Percentiles rank a stretch among this genome's conserved stretches.
Conservation (phyloP, 2,329 filamentous ascomycete species). For the Curvularia sp. region DNA sequence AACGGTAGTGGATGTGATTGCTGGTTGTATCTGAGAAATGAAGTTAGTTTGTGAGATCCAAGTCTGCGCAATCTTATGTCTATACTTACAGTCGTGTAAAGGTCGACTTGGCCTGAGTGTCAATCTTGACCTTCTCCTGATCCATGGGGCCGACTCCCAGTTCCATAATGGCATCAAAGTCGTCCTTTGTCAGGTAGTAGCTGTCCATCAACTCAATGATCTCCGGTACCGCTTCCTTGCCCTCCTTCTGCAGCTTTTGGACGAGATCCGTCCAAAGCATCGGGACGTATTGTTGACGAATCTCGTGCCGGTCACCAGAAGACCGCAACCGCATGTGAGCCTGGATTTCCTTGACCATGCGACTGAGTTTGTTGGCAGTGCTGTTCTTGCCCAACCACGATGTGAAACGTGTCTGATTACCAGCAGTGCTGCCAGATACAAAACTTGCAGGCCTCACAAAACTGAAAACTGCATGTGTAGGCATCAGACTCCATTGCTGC, state of each 20-base stretch:
- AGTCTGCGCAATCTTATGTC: not conserved
- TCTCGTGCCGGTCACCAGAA: slow-evolving; percentile 89
- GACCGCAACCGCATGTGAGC: slow-evolving; percentile 93
- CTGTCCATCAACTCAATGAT: slow-evolving; percentile 97
- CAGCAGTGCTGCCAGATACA: slow-evolving; percentile 75
- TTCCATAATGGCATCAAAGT: slow-evolving; percentile 92
- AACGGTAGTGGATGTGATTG: slow-evolving; percentile 90
- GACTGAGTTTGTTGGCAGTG: slow-evolving; percentile 73
- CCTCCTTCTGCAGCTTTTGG: slow-evolving; percentile 74
- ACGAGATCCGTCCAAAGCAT: slow-evolving; percentile 83
- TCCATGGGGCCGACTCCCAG: slow-evolving; percentile 86
- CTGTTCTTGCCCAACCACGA: slow-evolving; percentile 96
- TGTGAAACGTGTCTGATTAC: slow-evolving; percentile 76
- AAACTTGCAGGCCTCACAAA: slow-evolving; percentile 92
- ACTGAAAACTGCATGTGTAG: slow-evolving; percentile 92
- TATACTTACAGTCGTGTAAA: slow-evolving; percentile 83
- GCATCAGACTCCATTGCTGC: slow-evolving; percentile 98
- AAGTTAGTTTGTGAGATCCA: not conserved
- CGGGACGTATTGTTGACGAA: slow-evolving; percentile 93
- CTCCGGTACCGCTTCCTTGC: slow-evolving; percentile 79
- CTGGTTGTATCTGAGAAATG: slow-evolving; percentile 75
- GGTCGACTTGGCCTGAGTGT: slow-evolving; percentile 82
- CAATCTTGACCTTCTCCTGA: slow-evolving; percentile 76
- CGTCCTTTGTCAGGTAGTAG: slow-evolving; percentile 93
- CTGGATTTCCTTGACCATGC: slow-evolving; percentile 91